Evolutionary conservation across 2,329 filamentous ascomycete species (phyloP).

Genomic region (Aureobasidium sp.): DNA sequence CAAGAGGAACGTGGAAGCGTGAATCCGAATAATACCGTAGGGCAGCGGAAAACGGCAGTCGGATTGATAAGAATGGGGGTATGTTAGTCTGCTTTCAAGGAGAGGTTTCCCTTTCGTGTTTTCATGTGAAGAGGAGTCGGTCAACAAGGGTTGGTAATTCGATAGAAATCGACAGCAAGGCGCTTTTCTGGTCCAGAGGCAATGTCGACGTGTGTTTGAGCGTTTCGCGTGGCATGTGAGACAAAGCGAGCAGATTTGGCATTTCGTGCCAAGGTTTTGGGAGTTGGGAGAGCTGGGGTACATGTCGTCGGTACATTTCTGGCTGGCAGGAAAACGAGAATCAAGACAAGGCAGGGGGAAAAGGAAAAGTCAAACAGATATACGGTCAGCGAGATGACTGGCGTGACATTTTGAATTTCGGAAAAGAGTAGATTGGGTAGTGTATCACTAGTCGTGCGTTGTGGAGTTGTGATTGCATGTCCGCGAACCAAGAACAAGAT

Average conservation of each 20-base stretch:
- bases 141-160: too few relatives aligned
- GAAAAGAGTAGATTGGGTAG: slow-evolving; percentile 13
- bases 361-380: neutral
- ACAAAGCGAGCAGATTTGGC: slow-evolving; percentile 12
- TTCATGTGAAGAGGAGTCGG: too few relatives aligned
- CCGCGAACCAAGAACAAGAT: slow-evolving; percentile 15
- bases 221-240: slow-evolving; percentile 14
- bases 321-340: neutral
- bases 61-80: too few relatives aligned
- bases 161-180: too few relatives aligned
- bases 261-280: slow-evolving; percentile 9
- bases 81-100: too few relatives aligned
- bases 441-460: slow-evolving; percentile 15
- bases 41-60: too few relatives aligned
- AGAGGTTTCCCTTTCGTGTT: too few relatives aligned
- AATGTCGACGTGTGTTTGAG: neutral
- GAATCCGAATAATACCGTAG: too few relatives aligned
- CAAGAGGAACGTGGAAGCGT: too few relatives aligned
- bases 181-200: too few relatives aligned
- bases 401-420: neutral
- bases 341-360: neutral
- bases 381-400: neutral
- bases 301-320: slow-evolving; percentile 3
- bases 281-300: slow-evolving; percentile 2
- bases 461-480: slow-evolving; percentile 16